Conservation (phyloP, 2,329 filamentous ascomycete genomes). For the Ceratocystis eucalypticola region DNA sequence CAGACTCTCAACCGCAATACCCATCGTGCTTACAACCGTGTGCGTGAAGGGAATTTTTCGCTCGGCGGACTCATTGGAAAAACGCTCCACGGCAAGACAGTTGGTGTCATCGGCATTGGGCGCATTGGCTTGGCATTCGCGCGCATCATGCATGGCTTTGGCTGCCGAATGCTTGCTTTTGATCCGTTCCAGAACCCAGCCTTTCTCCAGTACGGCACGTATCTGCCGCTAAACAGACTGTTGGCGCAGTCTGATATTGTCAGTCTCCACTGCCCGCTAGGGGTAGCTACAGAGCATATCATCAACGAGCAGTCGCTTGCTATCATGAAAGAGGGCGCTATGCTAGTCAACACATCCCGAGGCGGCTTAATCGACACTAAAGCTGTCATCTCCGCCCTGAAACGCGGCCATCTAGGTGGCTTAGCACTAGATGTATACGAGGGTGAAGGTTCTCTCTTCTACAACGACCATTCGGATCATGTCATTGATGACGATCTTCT, state of each 20-base stretch:
- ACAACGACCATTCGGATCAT: conserved; percentile 49
- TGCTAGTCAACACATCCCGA: conserved; percentile 56
- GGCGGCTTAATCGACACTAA: conserved; percentile 49
- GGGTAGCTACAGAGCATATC: conserved; percentile 44
- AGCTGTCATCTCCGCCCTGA: conserved; percentile 47
- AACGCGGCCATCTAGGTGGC: conserved; percentile 45
- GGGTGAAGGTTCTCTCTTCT: conserved; percentile 49
- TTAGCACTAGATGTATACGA: conserved; percentile 58
- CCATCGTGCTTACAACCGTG: conserved; percentile 54
- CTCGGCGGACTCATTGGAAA: conserved; percentile 49
- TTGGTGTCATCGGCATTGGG: conserved; percentile 52
- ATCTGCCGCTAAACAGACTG: conserved; percentile 40
- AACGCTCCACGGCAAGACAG: conserved; percentile 50
- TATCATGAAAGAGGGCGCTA: conserved; percentile 44
- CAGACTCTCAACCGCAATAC: conserved; percentile 56
- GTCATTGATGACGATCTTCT: conserved; percentile 54
- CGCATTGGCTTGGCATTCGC: conserved; percentile 50
- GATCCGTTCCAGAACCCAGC: conserved; percentile 42
- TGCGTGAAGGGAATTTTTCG: conserved; percentile 54
- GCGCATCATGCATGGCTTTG: conserved; percentile 50
- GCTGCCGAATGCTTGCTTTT: conserved; percentile 47
- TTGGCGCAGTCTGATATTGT: conserved; percentile 46
- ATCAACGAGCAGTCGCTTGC: conserved; percentile 41
- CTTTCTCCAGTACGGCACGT: conserved; percentile 38
- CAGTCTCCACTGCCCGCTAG: conserved; percentile 53